Conservation (phyloP, 2,329 filamentous ascomycete species). For the Whalleya microplaca region DNA sequence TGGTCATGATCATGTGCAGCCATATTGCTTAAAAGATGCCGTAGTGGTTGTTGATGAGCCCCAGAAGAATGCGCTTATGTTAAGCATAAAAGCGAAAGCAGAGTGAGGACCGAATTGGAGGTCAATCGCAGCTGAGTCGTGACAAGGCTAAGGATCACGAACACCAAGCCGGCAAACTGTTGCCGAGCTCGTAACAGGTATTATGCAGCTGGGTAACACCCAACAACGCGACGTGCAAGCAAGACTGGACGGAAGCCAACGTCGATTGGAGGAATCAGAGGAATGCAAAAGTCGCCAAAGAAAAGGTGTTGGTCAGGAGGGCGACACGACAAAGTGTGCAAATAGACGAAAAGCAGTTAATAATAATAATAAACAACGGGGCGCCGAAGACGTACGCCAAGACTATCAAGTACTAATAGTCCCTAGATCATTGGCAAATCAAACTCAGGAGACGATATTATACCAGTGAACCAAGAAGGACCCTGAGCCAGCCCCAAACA, state of each 20-base stretch:
- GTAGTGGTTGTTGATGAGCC: not conserved
- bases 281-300: not conserved
- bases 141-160: not conserved
- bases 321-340: slow-evolving; percentile 2
- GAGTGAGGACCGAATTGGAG: not conserved
- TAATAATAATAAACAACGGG: slow-evolving; percentile 14
- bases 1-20: slow-evolving; percentile 27
- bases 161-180: not conserved
- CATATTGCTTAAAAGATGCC: slow-evolving; percentile 22
- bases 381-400: slow-evolving; percentile 34
- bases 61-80: not conserved
- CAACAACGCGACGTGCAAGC: not conserved
- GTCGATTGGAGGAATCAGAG: not conserved
- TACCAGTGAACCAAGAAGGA: too few relatives aligned
- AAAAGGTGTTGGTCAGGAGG: slow-evolving; percentile 17
- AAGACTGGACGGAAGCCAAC: not conserved
- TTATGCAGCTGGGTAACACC: not conserved
- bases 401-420: slow-evolving; percentile 10
- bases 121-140: not conserved
- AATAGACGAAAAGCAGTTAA: not conserved
- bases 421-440: not conserved
- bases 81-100: not conserved
- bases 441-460: not conserved
- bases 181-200: not conserved
- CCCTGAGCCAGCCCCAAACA: too few relatives aligned